A percentile compares a stretch with the other conserved stretches of the same genome.
Conservation (phyloP, 148 eudicot genomes). For the Amaranthus hypochondriacus region DNA sequence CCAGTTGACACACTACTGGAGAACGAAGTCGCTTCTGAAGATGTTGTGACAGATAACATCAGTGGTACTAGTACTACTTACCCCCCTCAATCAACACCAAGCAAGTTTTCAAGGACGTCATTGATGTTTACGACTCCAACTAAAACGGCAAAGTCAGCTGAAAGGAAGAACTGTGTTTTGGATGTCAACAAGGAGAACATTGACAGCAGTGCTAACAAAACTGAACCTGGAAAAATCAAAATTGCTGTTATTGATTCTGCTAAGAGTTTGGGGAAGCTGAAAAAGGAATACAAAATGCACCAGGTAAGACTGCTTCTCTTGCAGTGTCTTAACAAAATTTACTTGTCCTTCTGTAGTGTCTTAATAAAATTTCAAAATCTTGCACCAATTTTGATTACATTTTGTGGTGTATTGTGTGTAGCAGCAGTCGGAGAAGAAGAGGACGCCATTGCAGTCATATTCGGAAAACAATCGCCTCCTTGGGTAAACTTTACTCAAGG, state of each 20-base stretch:
- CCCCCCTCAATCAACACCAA: constrained; percentile 9
- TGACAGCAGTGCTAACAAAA: constrained; percentile 26
- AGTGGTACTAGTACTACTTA: constrained; percentile 13
- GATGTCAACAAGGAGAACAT: constrained; percentile 52
- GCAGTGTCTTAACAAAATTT: not conserved
- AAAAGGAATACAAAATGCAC: constrained; percentile 35
- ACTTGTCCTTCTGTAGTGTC: not conserved
- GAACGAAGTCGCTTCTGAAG: constrained; percentile 17
- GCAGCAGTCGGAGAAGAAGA: constrained; percentile 32
- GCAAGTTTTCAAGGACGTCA: not conserved
- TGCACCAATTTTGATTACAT: not conserved
- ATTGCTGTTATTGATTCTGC: constrained; percentile 11
- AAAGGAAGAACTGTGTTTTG: constrained; percentile 18
- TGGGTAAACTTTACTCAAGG: constrained; percentile 14
- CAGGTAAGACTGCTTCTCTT: constrained; percentile 14
- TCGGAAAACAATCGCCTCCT: constrained; percentile 30
- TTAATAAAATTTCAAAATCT: not conserved
- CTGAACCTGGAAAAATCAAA: constrained; percentile 15
- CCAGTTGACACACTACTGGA: constrained; percentile 17
- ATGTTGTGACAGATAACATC: constrained; percentile 9
- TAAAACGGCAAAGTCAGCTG: constrained; percentile 29
- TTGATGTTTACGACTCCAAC: not conserved
- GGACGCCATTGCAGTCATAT: constrained; percentile 42
- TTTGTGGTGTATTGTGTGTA: constrained; percentile 5
- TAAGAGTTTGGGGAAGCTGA: constrained; percentile 48